Conservation (phyloP, 495 filamentous ascomycete species). For the Pseudomonodictys pantanalensis region DNA sequence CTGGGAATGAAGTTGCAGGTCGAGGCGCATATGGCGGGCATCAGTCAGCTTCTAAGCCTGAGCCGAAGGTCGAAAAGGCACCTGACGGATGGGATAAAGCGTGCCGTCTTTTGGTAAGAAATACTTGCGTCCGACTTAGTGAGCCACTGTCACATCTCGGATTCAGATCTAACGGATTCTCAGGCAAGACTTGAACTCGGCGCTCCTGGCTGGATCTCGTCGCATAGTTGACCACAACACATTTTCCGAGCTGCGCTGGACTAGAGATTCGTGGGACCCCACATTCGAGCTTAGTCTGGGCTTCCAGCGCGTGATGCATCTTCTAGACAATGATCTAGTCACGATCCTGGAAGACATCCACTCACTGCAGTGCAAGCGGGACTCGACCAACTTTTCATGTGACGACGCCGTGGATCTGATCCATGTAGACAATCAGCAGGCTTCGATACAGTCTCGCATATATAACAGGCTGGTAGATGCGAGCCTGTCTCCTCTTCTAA, state of each 20-base stretch:
- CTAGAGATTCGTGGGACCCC: slow-evolving; percentile 37
- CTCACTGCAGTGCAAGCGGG: slow-evolving; percentile 44
- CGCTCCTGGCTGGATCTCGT: slow-evolving; percentile 39
- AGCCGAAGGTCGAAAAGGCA: slow-evolving; percentile 35
- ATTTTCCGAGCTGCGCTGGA: slow-evolving; percentile 43
- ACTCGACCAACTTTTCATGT: slow-evolving; percentile 22
- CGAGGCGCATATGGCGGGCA: slow-evolving; percentile 43
- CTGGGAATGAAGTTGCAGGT: slow-evolving; percentile 38
- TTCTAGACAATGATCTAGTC: slow-evolving; percentile 36
- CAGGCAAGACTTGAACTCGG: slow-evolving; percentile 44
- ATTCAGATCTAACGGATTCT: background rate
- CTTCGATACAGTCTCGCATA: slow-evolving; percentile 41
- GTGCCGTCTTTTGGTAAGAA: slow-evolving; percentile 45
- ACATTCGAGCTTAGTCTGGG: slow-evolving; percentile 35
- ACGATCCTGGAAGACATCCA: slow-evolving; percentile 41
- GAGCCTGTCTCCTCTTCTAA: slow-evolving; percentile 26
- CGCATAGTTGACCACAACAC: slow-evolving; percentile 43
- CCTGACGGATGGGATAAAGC: slow-evolving; percentile 42
- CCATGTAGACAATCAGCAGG: slow-evolving; percentile 44
- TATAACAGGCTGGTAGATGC: slow-evolving; percentile 28
- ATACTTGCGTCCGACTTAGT: background rate
- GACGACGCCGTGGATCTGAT: slow-evolving; percentile 39
- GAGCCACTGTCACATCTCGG: background rate
- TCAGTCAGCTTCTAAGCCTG: slow-evolving; percentile 38
- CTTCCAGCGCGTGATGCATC: slow-evolving; percentile 32